Percentiles rank a stretch among this genome's conserved stretches.
Evolutionary conservation across 2,329 filamentous ascomycete genomes (phyloP).

Genomic region (Botrytis deweyae): DNA sequence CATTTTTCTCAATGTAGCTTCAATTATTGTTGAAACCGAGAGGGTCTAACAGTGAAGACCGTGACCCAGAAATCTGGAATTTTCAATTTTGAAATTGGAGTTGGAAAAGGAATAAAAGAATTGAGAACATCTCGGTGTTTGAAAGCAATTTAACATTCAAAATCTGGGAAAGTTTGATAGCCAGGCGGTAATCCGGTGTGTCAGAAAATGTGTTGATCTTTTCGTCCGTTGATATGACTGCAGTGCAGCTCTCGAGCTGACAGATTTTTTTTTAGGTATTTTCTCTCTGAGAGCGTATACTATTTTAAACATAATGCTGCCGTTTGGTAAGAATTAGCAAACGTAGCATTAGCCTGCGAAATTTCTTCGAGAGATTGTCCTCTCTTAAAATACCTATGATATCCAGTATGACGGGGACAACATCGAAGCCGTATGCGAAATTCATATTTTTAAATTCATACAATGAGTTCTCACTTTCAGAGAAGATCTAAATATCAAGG

Average conservation of each 20-base stretch:
- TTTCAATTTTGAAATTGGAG: background rate
- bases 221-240: background rate
- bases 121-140: background rate
- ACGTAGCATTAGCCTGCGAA: no score
- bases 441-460: background rate
- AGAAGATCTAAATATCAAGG: background rate
- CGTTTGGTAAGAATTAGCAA: background rate
- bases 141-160: background rate
- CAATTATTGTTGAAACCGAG: background rate
- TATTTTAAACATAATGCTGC: background rate
- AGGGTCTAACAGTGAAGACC: background rate
- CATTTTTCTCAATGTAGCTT: rapidly evolving
- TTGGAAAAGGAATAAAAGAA: background rate
- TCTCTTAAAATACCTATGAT: rapidly evolving
- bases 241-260: rapidly evolving
- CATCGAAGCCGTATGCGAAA: background rate
- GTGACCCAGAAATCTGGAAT: background rate
- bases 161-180: background rate
- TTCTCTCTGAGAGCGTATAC: no score
- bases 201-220: background rate
- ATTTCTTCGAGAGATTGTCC: background rate
- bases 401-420: background rate
- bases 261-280: no score
- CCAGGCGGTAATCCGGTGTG: background rate
- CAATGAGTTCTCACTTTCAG: rapidly evolving